phyloP scores from a whole-genome alignment of 163 green algal genomes.

The Chlamydomonas reinhardtii region DNA sequence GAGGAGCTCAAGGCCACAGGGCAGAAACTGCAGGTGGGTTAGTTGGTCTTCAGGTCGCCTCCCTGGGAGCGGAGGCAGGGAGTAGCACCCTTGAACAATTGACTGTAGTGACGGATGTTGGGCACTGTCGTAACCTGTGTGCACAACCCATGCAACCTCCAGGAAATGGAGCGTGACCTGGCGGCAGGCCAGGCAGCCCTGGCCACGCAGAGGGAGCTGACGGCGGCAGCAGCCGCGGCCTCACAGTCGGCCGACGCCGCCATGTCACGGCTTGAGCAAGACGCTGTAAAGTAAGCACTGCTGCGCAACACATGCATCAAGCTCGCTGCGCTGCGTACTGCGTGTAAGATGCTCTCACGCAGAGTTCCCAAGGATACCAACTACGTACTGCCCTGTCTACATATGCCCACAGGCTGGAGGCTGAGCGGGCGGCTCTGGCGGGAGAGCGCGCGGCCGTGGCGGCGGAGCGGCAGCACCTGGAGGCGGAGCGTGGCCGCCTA shows the following conservation, averaged over 20 bases:
- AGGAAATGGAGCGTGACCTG: background rate
- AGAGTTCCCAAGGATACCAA: too few relatives aligned
- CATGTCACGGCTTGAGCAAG: background rate
- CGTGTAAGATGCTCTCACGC: too few relatives aligned
- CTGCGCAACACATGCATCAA: too few relatives aligned
- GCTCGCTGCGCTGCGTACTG: background rate
- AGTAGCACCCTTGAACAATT: too few relatives aligned
- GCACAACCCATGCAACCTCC: too few relatives aligned
- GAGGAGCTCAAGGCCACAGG: background rate
- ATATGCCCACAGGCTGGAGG: background rate
- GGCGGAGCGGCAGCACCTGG: slow-evolving; percentile 11
- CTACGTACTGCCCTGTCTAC: background rate
- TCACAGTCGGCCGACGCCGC: background rate
- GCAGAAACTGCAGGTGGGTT: background rate
- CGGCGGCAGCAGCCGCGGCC: background rate
- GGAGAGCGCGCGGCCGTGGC: slow-evolving; percentile 1
- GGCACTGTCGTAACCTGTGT: too few relatives aligned
- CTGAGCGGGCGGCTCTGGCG: background rate
- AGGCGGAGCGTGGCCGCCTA: background rate
- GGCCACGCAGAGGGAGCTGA: background rate
- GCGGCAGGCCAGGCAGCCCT: background rate
- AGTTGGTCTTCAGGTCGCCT: too few relatives aligned
- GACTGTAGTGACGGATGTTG: too few relatives aligned
- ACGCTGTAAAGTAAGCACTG: background rate
- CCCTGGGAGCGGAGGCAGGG: too few relatives aligned